Base-by-base conservation (phyloP, 1,284 basidiomycete species). In the Ganoderma boninense region DNA sequence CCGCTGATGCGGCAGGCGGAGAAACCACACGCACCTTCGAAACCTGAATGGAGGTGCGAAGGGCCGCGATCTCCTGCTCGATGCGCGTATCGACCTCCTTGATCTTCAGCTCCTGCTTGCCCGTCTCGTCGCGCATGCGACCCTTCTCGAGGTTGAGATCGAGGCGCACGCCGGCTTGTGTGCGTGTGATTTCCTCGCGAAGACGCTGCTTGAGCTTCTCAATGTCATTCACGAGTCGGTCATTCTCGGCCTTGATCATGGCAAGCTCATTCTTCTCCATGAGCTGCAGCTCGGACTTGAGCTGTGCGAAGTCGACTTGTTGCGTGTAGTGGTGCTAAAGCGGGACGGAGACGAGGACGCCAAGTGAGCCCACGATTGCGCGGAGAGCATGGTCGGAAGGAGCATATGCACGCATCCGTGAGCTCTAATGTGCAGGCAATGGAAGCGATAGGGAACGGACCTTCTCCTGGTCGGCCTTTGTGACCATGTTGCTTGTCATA, bases 111-210 rank as follows among this genome's bases (percentile, higher is more conserved):
- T 98, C 97, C 78, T 99, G 96, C 60, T 93, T 91, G 69, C 92
- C 93, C 71, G 92, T 93, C 84, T 99, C 97, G 79, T 99, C 97
- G 57, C 98, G 85, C 85, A 99, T 96, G 54, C 97, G 87, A 4
- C 96, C 97, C 83, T 99, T 99, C 84, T 99, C 97, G 29, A 99
- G 85, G 82, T 99, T 99, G 71, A 99, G 83, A 81, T 99, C 98
- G 35, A 99, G 83, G 61, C 97, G 86, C 2, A 99, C 98, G 38
- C 97, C 97, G 4, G 95, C 95, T 80, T 98, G 97, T 5, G 97
- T 98, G 35, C 95, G 88, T 3, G 92, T 95, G 71, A 98, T 93
- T 78, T 97, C 95, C 80, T 98, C 97, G 29, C 97, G 87, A 23
- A 99, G 84, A 20, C 96, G 89, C 82, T 98, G 97, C 84, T 99